These are phyloP conservation scores for Solidago caesia DNA, from an alignment of 129 eudicot species.

Conservation along the genomic window DNA sequence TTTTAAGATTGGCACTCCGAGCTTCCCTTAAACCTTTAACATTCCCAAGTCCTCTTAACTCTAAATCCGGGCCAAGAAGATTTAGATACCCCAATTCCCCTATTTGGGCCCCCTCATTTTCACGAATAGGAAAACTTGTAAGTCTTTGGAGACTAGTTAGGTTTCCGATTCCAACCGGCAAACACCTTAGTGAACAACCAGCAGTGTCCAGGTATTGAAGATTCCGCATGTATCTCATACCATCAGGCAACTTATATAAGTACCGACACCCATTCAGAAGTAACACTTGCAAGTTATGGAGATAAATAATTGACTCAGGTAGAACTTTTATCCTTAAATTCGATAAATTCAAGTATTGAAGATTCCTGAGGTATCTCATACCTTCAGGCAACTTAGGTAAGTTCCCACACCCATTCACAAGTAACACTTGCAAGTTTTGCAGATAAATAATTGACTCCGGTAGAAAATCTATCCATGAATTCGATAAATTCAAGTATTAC, in stretches of 20 bases:
- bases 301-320: slow-evolving; percentile 39
- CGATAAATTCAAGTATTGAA: slow-evolving; percentile 28
- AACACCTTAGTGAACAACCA: background rate
- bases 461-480: slow-evolving; percentile 27
- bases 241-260: slow-evolving; percentile 9
- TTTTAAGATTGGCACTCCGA: slow-evolving; percentile 16
- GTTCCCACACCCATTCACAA: background rate
- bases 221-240: slow-evolving; percentile 9
- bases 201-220: slow-evolving; percentile 15
- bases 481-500: slow-evolving; percentile 29
- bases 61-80: slow-evolving; percentile 11
- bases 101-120: slow-evolving; percentile 6
- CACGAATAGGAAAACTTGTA: background rate
- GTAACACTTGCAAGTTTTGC: slow-evolving; percentile 37
- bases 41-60: slow-evolving; percentile 4
- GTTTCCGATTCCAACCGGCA: slow-evolving; percentile 22
- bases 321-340: background rate
- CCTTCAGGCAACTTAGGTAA: slow-evolving; percentile 7
- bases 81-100: slow-evolving; percentile 10
- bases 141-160: slow-evolving; percentile 6
- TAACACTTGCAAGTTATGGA: slow-evolving; percentile 39
- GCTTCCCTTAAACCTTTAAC: slow-evolving; percentile 25
- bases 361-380: slow-evolving; percentile 6
- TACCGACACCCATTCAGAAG: background rate
- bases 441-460: slow-evolving; percentile 43